Evolutionary conservation across 179 eudicot genomes (phyloP).

Genomic region (Vitellaria paradoxa): DNA sequence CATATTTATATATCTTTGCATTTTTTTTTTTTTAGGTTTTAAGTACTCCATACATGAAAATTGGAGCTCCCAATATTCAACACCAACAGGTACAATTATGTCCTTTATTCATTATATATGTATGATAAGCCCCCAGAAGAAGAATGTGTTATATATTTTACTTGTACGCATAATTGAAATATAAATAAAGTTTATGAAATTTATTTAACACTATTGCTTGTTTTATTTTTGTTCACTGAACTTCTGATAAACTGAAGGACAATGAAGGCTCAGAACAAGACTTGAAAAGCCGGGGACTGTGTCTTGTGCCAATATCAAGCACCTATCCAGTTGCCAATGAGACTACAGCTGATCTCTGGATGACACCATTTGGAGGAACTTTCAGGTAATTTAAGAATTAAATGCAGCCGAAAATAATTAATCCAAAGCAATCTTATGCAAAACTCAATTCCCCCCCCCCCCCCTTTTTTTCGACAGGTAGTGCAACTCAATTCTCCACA

Average conservation of each 20-base stretch:
- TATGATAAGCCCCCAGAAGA: no score
- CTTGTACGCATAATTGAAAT: no score
- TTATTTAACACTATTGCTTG: no score
- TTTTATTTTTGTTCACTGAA: conserved; percentile 17
- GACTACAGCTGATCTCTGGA: conserved; percentile 81
- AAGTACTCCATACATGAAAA: conserved; percentile 68
- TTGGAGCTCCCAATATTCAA: conserved; percentile 53
- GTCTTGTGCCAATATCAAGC: conserved; percentile 80
- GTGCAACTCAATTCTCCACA: no score
- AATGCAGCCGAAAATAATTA: background rate
- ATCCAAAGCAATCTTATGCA: background rate
- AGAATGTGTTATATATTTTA: no score
- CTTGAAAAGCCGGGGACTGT: conserved; percentile 64
- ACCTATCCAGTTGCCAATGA: conserved; percentile 75
- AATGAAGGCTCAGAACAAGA: conserved; percentile 37
- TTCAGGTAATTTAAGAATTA: conserved; percentile 40
- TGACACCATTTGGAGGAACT: conserved; percentile 71
- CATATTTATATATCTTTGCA: background rate
- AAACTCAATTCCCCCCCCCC: background rate
- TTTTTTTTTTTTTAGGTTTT: conserved; percentile 38
- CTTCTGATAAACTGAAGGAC: conserved; percentile 26
- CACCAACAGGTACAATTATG: conserved; percentile 47
- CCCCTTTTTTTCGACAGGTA: no score
- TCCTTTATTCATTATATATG: no score
- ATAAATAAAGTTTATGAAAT: no score